Evolutionary conservation across 495 filamentous ascomycete species (phyloP).

Genomic region (Neurospora sp.): DNA sequence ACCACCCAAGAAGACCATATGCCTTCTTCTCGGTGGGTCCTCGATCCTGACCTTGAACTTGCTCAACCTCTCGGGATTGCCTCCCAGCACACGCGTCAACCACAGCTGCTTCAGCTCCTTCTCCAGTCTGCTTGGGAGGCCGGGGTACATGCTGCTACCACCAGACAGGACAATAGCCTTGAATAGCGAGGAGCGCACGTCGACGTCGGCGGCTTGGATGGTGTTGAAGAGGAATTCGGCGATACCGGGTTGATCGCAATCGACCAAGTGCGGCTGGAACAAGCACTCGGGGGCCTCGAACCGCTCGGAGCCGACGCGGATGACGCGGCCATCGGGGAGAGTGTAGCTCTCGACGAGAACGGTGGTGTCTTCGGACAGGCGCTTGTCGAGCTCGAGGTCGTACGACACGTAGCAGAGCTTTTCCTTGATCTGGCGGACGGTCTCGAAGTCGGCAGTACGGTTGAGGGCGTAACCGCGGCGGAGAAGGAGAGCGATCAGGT

Average conservation of each 20-base stretch:
- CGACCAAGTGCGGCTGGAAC: constrained; percentile 97
- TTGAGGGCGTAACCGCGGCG: constrained; percentile 95
- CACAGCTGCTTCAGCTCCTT: constrained; percentile 98
- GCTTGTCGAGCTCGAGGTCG: constrained; percentile 91
- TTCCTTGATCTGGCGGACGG: constrained; percentile 98
- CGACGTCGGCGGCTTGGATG: constrained; percentile 90
- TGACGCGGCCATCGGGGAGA: constrained; percentile 88
- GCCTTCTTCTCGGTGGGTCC: constrained; percentile 86
- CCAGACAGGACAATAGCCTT: constrained; percentile 95
- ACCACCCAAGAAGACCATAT: constrained; percentile 98
- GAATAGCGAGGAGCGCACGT: constrained; percentile 85
- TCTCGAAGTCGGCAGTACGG: constrained; percentile 98
- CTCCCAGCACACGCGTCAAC: constrained; percentile 81
- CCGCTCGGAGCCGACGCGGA: constrained; percentile 87
- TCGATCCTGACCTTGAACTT: constrained; percentile 99
- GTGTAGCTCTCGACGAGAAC: constrained; percentile 97
- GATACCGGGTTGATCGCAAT: constrained; percentile 94
- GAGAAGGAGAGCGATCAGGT: constrained; percentile 90
- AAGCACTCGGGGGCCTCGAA: constrained; percentile 98
- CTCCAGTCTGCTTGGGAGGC: constrained; percentile 85
- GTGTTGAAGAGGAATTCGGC: constrained; percentile 97
- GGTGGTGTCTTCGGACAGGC: constrained; percentile 93
- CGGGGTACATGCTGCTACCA: constrained; percentile 97
- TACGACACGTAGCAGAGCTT: constrained; percentile 99
- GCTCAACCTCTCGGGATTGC: constrained; percentile 83